Conservation (phyloP, 1,284 basidiomycete species). For the Xerocomus minutiporus region DNA sequence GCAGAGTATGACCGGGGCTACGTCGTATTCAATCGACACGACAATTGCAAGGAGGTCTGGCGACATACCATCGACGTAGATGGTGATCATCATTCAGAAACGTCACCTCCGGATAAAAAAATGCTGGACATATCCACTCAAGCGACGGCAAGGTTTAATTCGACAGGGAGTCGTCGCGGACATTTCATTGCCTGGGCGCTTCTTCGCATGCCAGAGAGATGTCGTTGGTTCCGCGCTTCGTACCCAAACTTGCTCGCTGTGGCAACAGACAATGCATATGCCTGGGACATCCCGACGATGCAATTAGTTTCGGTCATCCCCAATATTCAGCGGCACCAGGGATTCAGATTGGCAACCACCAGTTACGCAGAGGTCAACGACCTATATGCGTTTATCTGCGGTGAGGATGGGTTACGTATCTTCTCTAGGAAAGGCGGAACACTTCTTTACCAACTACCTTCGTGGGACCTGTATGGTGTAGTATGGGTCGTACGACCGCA, state of each 20-base stretch:
- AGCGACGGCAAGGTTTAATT: slow-evolving; percentile 25
- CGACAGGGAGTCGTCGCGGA: slow-evolving; percentile 29
- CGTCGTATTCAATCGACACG: slow-evolving; percentile 60
- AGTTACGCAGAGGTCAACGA: slow-evolving; percentile 61
- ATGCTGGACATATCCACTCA: slow-evolving; percentile 28
- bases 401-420: slow-evolving; percentile 44
- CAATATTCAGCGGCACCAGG: slow-evolving; percentile 34
- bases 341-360: slow-evolving; percentile 37
- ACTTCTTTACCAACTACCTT: slow-evolving; percentile 41
- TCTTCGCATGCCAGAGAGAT: slow-evolving; percentile 41
- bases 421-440: slow-evolving; percentile 47
- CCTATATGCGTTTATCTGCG: slow-evolving; percentile 59
- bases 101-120: slow-evolving; percentile 36
- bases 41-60: slow-evolving; percentile 66
- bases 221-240: slow-evolving; percentile 58
- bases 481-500: slow-evolving; percentile 27
- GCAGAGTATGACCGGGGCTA: slow-evolving; percentile 72
- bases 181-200: slow-evolving; percentile 60
- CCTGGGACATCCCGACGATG: slow-evolving; percentile 59
- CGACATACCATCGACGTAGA: slow-evolving; percentile 37
- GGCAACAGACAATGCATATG: slow-evolving; percentile 40
- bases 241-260: slow-evolving; percentile 60
- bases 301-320: slow-evolving; percentile 44
- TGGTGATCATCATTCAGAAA: slow-evolving; percentile 27
- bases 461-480: slow-evolving; percentile 29